Percentiles rank a stretch among this genome's conserved stretches.
Conservation (phyloP, 306 rosid genomes). For the Vigna reflexopilosa region DNA sequence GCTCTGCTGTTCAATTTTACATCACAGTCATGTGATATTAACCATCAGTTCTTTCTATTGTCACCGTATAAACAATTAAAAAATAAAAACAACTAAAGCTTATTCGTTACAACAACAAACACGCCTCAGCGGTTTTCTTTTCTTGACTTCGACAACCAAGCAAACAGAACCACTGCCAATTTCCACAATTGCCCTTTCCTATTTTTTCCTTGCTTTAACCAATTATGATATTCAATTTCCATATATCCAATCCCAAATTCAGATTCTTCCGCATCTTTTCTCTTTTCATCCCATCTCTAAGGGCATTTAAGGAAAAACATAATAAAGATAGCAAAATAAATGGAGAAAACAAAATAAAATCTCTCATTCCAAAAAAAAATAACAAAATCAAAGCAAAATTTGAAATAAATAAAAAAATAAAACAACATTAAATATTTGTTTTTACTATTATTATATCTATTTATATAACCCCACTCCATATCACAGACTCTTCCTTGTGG, state of each 20-base stretch:
- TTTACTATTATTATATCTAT: neutral
- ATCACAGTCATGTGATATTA: constrained; percentile 49
- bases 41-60: constrained; percentile 17
- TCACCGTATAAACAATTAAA: neutral
- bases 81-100: neutral
- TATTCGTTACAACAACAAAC: constrained; percentile 39
- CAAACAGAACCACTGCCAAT: constrained; percentile 46
- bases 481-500: neutral
- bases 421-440: too few relatives aligned
- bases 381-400: constrained; percentile 9
- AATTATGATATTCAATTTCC: constrained; percentile 3
- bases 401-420: constrained; percentile 7
- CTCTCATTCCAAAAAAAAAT: constrained; percentile 48
- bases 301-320: constrained; percentile 52
- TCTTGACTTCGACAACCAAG: constrained; percentile 70
- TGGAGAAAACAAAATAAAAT: constrained; percentile 39
- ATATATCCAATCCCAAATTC: constrained; percentile 32
- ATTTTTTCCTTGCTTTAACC: neutral
- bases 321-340: constrained; percentile 22
- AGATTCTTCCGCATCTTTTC: constrained; percentile 9
- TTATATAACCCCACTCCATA: neutral
- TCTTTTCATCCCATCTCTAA: neutral
- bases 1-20: constrained; percentile 8
- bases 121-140: constrained; percentile 65
- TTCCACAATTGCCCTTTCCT: constrained; percentile 50